Percentiles rank a stretch among this genome's conserved stretches.
These are phyloP conservation scores for Naganishia sp. DNA, from an alignment of 1,284 basidiomycete species.

Conservation along the genomic window DNA sequence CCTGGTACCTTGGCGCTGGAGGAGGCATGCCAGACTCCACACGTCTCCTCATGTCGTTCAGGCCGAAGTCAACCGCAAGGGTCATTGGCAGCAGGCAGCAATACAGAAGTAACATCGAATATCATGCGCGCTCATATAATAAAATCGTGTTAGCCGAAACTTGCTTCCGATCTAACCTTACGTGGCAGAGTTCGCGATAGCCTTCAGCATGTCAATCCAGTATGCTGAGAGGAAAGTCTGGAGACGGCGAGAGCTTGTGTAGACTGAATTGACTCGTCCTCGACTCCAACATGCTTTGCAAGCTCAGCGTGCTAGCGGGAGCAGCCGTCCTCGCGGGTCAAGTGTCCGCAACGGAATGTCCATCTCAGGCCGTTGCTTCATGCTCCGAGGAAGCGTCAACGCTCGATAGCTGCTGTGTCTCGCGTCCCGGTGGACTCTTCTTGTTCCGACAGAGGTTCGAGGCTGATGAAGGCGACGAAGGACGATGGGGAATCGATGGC, in stretches of 20 bases:
- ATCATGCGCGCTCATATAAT: too few species aligned
- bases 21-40: too few species aligned
- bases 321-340: slow-evolving; percentile 7
- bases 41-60: too few species aligned
- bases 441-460: slow-evolving; percentile 51
- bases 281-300: slow-evolving; percentile 2
- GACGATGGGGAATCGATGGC: slow-evolving; percentile 51
- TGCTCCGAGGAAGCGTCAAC: slow-evolving; percentile 36
- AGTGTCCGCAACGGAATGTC: slow-evolving; percentile 6
- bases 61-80: too few species aligned
- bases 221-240: too few species aligned
- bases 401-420: slow-evolving; percentile 46
- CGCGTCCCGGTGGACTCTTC: slow-evolving; percentile 47
- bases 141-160: not conserved
- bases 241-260: too few species aligned
- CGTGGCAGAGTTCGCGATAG: not conserved
- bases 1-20: too few species aligned
- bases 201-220: too few species aligned
- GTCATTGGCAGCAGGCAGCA: too few species aligned
- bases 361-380: slow-evolving; percentile 33
- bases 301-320: slow-evolving; percentile 13
- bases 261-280: not conserved
- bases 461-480: slow-evolving; percentile 48
- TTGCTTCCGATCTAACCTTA: slow-evolving; percentile 5
- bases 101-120: too few species aligned